These are phyloP conservation scores for Salix purpurea DNA, from an alignment of 345 rosid genomes.

Conservation along the genomic window DNA sequence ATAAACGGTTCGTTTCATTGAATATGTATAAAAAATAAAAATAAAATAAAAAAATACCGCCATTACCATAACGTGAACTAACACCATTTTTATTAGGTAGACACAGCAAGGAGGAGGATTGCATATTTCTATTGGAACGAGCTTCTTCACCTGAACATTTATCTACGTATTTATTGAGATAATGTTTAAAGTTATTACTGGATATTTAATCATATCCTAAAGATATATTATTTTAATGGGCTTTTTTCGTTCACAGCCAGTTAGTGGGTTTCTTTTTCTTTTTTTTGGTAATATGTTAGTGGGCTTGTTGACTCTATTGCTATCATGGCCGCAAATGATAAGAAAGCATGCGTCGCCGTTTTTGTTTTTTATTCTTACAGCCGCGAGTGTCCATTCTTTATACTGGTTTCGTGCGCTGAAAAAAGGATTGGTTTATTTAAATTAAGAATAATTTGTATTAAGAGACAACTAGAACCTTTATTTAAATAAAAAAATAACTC, in stretches of 20 bases:
- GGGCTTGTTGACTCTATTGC: neutral
- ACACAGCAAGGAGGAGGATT: constrained; percentile 10
- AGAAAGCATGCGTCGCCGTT: too few species aligned
- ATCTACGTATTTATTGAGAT: too few species aligned
- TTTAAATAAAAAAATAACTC: too few species aligned
- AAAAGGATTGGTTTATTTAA: too few species aligned
- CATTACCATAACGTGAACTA: constrained; percentile 2
- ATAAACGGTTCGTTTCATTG: neutral
- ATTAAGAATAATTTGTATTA: too few species aligned
- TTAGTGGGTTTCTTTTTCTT: constrained; percentile 3
- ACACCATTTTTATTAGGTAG: constrained; percentile 28
- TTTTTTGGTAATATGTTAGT: too few species aligned
- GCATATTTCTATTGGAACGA: neutral
- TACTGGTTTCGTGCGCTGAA: too few species aligned
- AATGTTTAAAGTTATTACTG: neutral
- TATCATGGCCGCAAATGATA: too few species aligned
- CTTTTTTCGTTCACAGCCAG: neutral
- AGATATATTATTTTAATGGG: neutral
- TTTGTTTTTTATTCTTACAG: too few species aligned
- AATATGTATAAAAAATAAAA: neutral
- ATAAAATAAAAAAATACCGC: neutral
- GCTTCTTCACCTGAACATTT: neutral
- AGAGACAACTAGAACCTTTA: too few species aligned
- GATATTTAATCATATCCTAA: constrained; percentile 13
- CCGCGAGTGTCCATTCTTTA: too few species aligned